These are phyloP conservation scores for Salvia rosmarinus DNA, from an alignment of 257 asterid genomes.

Conservation along the genomic window DNA sequence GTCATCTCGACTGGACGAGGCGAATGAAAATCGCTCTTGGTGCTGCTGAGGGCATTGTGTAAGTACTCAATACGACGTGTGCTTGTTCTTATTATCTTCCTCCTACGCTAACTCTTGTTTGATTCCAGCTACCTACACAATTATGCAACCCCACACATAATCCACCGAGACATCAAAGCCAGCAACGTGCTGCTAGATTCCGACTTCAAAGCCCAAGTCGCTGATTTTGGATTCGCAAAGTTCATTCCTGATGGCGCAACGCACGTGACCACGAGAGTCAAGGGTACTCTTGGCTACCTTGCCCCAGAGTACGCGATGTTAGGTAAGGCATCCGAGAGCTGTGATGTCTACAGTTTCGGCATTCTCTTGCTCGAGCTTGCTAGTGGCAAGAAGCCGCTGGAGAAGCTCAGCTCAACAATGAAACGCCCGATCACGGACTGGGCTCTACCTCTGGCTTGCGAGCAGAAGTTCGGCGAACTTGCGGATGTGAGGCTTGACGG, in stretches of 20 bases:
- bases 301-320: slow-evolving; percentile 93
- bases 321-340: slow-evolving; percentile 87
- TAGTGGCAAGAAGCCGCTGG: slow-evolving; percentile 85
- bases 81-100: background rate
- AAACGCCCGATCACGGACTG: slow-evolving; percentile 73
- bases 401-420: slow-evolving; percentile 51
- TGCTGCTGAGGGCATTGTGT: slow-evolving; percentile 88
- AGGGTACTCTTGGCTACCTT: slow-evolving; percentile 92
- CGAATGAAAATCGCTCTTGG: slow-evolving; percentile 87
- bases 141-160: slow-evolving; percentile 82
- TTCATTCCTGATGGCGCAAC: slow-evolving; percentile 91
- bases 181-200: slow-evolving; percentile 81
- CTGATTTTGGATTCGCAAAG: slow-evolving; percentile 90
- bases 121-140: slow-evolving; percentile 76
- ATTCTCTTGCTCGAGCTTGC: slow-evolving; percentile 92
- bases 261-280: slow-evolving; percentile 78
- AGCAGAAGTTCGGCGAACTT: slow-evolving; percentile 61
- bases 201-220: slow-evolving; percentile 77
- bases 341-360: slow-evolving; percentile 92
- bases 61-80: slow-evolving; percentile 39
- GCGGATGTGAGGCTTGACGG: slow-evolving; percentile 70
- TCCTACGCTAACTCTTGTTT: slow-evolving; percentile 28
- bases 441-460: slow-evolving; percentile 79
- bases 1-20: slow-evolving; percentile 79
- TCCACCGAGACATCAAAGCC: slow-evolving; percentile 87